Evolutionary conservation across 768 basidiomycete species (phyloP).

Genomic region (Lyophyllum atratum): DNA sequence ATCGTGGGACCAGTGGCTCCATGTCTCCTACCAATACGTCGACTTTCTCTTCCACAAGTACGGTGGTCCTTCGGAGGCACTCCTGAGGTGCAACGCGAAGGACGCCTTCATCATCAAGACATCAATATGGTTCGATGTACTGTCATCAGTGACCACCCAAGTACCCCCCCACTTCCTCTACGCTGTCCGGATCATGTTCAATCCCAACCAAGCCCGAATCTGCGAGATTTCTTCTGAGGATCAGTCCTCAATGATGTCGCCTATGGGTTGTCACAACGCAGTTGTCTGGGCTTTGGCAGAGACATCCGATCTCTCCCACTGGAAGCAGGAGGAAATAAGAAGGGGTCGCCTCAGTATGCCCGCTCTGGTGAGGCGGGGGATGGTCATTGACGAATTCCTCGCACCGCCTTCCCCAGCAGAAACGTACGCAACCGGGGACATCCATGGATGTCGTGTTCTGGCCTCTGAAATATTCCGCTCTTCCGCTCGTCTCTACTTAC

Average conservation of each 20-base stretch:
- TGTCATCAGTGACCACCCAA: conserved; percentile 74
- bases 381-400: conserved; percentile 48
- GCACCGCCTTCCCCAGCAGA: conserved; percentile 20
- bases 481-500: conserved; percentile 73
- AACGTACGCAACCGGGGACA: conserved; percentile 15
- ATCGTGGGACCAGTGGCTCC: conserved; percentile 67
- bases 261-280: conserved; percentile 85
- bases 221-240: conserved; percentile 26
- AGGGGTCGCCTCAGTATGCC: conserved; percentile 57
- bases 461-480: conserved; percentile 71
- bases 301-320: conserved; percentile 62
- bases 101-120: conserved; percentile 79
- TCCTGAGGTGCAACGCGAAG: conserved; percentile 47
- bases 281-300: conserved; percentile 81
- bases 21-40: conserved; percentile 60
- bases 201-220: conserved; percentile 43
- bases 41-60: conserved; percentile 42
- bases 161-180: conserved; percentile 56
- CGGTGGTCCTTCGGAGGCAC: conserved; percentile 43
- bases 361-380: conserved; percentile 56
- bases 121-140: conserved; percentile 86
- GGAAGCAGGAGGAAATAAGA: conserved; percentile 52
- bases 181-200: conserved; percentile 60
- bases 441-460: conserved; percentile 40
- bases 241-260: conserved; percentile 71